phyloP scores from a whole-genome alignment of 1,284 basidiomycete genomes.

The Malassezia slooffiae region DNA sequence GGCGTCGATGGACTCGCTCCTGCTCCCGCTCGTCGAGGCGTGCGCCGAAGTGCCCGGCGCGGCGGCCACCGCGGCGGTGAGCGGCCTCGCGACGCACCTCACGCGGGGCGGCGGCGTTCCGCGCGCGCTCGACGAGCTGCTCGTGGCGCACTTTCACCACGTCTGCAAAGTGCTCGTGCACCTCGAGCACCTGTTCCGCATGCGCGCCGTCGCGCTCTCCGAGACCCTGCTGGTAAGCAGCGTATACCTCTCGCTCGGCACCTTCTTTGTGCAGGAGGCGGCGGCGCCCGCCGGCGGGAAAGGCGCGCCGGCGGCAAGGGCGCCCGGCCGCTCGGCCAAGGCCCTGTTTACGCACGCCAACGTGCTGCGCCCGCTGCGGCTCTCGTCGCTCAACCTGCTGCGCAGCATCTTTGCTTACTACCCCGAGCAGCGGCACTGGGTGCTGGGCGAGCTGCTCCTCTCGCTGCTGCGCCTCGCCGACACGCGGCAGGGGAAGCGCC shows the following conservation, averaged over 20 bases:
- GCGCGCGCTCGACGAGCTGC: slow-evolving; percentile 1
- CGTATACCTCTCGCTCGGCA: slow-evolving; percentile 80
- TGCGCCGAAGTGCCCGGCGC: slow-evolving; percentile 22
- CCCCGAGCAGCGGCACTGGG: slow-evolving; percentile 80
- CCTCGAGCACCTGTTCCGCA: slow-evolving; percentile 46
- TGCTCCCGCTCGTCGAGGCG: slow-evolving; percentile 79
- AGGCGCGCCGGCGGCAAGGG: not conserved
- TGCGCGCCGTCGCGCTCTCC: slow-evolving; percentile 48
- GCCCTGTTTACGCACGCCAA: not conserved
- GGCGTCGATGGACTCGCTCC: slow-evolving; percentile 63
- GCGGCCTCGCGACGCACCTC: slow-evolving; percentile 13
- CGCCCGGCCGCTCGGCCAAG: no score
- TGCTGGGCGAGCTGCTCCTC: slow-evolving; percentile 84
- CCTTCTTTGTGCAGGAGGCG: slow-evolving; percentile 65
- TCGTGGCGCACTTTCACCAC: slow-evolving; percentile 24
- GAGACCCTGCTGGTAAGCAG: slow-evolving; percentile 61
- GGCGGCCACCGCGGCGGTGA: slow-evolving; percentile 16
- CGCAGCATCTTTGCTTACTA: slow-evolving; percentile 74
- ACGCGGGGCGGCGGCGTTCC: not conserved
- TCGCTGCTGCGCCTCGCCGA: slow-evolving; percentile 81
- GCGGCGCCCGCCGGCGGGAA: slow-evolving; percentile 48
- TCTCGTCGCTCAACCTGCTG: slow-evolving; percentile 70
- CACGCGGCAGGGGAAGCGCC: slow-evolving; percentile 70
- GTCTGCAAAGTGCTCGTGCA: slow-evolving; percentile 39
- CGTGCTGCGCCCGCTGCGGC: slow-evolving; percentile 52